Evolutionary conservation across 2,329 filamentous ascomycete species (phyloP).

Genomic region (Aureobasidium sp.): DNA sequence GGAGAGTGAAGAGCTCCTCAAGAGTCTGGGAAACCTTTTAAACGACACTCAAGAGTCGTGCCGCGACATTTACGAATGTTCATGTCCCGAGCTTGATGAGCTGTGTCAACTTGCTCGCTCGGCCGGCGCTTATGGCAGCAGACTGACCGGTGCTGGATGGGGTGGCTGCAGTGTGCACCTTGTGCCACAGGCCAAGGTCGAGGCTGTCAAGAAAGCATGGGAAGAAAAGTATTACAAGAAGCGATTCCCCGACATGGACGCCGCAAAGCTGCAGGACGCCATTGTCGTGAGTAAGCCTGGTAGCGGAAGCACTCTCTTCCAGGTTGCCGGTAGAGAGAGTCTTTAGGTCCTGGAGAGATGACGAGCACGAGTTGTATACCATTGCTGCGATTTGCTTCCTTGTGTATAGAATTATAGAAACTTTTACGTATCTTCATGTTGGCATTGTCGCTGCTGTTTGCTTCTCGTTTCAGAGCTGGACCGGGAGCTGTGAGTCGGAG

Average conservation of each 20-base stretch:
- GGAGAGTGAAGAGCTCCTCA: conserved; percentile 59
- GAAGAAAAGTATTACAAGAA: conserved; percentile 75
- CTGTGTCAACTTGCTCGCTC: conserved; percentile 72
- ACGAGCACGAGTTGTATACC: neutral
- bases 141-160: conserved; percentile 92
- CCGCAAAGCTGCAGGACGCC: conserved; percentile 68
- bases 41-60: conserved; percentile 88
- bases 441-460: neutral
- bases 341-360: neutral
- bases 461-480: neutral
- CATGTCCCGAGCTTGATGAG: conserved; percentile 83
- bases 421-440: neutral
- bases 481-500: conserved; percentile 9
- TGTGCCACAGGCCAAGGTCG: conserved; percentile 75
- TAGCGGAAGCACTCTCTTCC: conserved; percentile 49
- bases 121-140: conserved; percentile 75
- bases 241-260: conserved; percentile 58
- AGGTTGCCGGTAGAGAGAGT: conserved; percentile 22
- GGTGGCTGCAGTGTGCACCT: conserved; percentile 94
- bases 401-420: conserved; percentile 8
- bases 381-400: conserved; percentile 6
- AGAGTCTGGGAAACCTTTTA: conserved; percentile 70
- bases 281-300: conserved; percentile 87
- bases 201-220: conserved; percentile 68
- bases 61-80: conserved; percentile 82